Base-by-base conservation (phyloP, 2,329 filamentous ascomycete genomes). In the Claviceps sp. region DNA sequence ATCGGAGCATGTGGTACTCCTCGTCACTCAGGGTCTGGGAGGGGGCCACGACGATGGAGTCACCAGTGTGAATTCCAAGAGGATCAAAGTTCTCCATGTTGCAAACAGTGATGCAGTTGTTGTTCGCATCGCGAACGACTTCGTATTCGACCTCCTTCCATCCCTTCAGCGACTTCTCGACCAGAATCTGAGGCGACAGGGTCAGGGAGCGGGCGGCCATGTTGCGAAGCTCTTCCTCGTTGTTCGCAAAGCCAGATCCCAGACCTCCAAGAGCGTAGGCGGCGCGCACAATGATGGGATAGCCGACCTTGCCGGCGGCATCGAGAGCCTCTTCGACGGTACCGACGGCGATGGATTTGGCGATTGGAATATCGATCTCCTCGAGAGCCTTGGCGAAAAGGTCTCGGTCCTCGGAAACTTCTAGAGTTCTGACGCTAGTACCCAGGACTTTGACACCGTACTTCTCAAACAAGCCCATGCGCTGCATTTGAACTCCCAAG, bases 91-190 rank as follows among this genome's bases (percentile, higher is more conserved):
- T 97, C 59, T 70, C 68, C 68, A 70, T 70, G 63, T 70, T 97
- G 78, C 91, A 97, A 61, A 97, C 91, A 3, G 91, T 97, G 64
- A 97, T 97, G 69, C 93, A 97, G 79, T 98, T 98, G 78, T 97
- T 94, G 68, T 87, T 84, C 51, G 88, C 91, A 69, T 98, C 93
- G 62, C 93, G 87, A 56, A 97, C 93, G 53, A 97, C 93, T 71
- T 97, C 93, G 65, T 97, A 98, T 70, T 98, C 93, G 49, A 96
- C 85, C 71, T 98, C 93, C 73, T 98, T 98, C 93, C 93, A 98
- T 69, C 93, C 93, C 77, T 96, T 97, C 61, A 98, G 82, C 50
- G 89, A 95, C 73, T 97, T 97, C 76, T 98, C 93, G 54, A 98
- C 90, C 66, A 98, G 72, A 63, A 98, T 96, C 70, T 98, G 93